These are phyloP conservation scores for Wallacemonas sp. DNA, from an alignment of 208 protist genomes.

Conservation along the genomic window DNA sequence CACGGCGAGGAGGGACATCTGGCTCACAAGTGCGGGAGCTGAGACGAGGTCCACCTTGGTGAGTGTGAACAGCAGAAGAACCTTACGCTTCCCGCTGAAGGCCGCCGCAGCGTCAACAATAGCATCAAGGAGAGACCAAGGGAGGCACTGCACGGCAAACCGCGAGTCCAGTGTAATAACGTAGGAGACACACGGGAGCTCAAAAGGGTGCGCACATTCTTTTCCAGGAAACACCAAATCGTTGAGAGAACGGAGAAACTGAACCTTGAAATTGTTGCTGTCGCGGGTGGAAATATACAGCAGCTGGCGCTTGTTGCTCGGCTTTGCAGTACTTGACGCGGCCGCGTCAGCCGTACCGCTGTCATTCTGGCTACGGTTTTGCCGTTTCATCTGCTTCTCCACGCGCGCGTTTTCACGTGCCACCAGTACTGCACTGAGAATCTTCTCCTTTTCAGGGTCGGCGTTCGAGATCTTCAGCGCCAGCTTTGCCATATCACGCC, in stretches of 20 bases:
- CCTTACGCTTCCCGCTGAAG: constrained; percentile 61
- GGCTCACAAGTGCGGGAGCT: constrained; percentile 61
- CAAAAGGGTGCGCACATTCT: constrained; percentile 18
- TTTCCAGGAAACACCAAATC: constrained; percentile 66
- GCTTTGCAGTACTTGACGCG: neutral
- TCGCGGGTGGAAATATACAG: constrained; percentile 60
- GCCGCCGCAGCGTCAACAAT: constrained; percentile 54
- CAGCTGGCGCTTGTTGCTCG: constrained; percentile 48
- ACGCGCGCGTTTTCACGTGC: constrained; percentile 70
- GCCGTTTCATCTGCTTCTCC: constrained; percentile 25
- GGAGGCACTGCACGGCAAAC: constrained; percentile 78
- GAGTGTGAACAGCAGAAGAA: constrained; percentile 75
- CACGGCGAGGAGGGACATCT: constrained; percentile 65
- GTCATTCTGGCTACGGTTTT: constrained; percentile 11
- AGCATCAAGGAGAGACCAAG: constrained; percentile 78
- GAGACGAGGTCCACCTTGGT: constrained; percentile 84
- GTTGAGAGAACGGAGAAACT: constrained; percentile 68
- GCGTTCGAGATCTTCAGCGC: constrained; percentile 83
- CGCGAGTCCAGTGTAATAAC: constrained; percentile 81
- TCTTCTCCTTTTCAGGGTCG: constrained; percentile 85
- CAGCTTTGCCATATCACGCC: constrained; percentile 68
- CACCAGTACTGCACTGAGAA: constrained; percentile 67
- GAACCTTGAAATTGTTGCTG: constrained; percentile 67
- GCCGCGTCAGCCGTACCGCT: constrained; percentile 6
- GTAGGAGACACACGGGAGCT: constrained; percentile 73